Conservation (phyloP, 2,329 filamentous ascomycete genomes). For the Davidsoniella virescens region DNA sequence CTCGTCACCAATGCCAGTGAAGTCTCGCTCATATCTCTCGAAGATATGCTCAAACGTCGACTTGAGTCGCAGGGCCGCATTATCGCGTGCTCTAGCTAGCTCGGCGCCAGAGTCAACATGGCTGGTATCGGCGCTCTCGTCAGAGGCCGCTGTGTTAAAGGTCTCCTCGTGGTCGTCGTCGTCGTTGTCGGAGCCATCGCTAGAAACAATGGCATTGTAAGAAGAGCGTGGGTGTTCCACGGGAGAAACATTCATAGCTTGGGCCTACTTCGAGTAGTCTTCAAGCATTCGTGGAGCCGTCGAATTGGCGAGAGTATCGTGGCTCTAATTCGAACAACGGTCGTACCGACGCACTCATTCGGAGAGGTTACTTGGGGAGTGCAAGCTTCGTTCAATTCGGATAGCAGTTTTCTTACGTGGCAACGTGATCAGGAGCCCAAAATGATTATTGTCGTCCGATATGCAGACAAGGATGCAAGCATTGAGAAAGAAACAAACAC, state of each 20-base stretch:
- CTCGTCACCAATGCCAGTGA: conserved; percentile 71
- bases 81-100: conserved; percentile 44
- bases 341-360: too few species aligned
- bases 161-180: conserved; percentile 30
- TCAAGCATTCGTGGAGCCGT: too few species aligned
- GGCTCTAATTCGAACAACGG: not conserved
- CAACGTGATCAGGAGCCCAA: too few species aligned
- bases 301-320: too few species aligned
- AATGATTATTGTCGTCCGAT: too few species aligned
- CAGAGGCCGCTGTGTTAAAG: conserved; percentile 11
- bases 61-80: conserved; percentile 58
- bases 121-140: conserved; percentile 29
- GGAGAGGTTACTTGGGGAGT: too few species aligned
- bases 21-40: conserved; percentile 72
- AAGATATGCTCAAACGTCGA: conserved; percentile 80
- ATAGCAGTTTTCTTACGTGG: too few species aligned
- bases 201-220: not conserved
- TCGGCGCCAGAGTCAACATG: conserved; percentile 36
- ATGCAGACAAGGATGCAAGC: too few species aligned
- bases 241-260: too few species aligned
- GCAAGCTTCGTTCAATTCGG: too few species aligned
- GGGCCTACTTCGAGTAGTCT: too few species aligned
- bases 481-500: too few species aligned
- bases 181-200: conserved; percentile 21
- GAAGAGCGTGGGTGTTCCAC: not conserved